Conservation (phyloP, 2,329 filamentous ascomycete genomes). For the Paecilomyces niveus region DNA sequence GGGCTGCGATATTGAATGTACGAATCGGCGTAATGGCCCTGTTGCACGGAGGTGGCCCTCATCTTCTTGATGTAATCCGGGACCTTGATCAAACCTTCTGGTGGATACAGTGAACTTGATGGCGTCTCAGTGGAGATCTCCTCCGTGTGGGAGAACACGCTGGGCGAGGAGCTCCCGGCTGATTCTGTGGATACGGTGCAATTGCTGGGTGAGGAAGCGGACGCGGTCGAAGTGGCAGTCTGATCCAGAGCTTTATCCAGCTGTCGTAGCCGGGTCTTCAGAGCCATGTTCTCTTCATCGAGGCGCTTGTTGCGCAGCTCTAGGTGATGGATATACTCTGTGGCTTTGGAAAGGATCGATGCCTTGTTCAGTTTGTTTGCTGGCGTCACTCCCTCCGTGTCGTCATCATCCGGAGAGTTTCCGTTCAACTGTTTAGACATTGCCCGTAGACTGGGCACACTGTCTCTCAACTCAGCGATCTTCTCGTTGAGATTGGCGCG, state of each 20-base stretch:
- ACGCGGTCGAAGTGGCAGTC: slow-evolving; percentile 27
- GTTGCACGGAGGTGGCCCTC: slow-evolving; percentile 26
- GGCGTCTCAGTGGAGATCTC: slow-evolving; percentile 25
- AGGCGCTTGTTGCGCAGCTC: slow-evolving; percentile 84
- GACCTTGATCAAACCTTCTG: slow-evolving; percentile 37
- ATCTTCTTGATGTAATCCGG: slow-evolving; percentile 38
- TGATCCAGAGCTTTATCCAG: slow-evolving; percentile 56
- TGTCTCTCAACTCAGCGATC: slow-evolving; percentile 85
- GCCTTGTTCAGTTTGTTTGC: slow-evolving; percentile 96
- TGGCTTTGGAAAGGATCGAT: slow-evolving; percentile 91
- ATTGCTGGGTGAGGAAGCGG: slow-evolving; percentile 34
- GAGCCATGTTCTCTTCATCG: slow-evolving; percentile 68
- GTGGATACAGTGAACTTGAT: slow-evolving; percentile 24
- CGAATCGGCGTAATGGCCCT: slow-evolving; percentile 32
- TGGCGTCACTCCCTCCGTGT: slow-evolving; percentile 72
- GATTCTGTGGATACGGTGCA: slow-evolving; percentile 32
- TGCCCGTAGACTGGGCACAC: slow-evolving; percentile 80
- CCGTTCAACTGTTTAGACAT: slow-evolving; percentile 57
- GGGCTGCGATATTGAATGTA: slow-evolving; percentile 25
- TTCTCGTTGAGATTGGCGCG: slow-evolving; percentile 96
- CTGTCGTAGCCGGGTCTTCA: slow-evolving; percentile 75
- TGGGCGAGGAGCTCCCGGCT: slow-evolving; percentile 29
- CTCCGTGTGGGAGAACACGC: slow-evolving; percentile 34
- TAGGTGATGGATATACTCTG: slow-evolving; percentile 89
- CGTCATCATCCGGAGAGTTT: slow-evolving; percentile 54